These are phyloP conservation scores for Sporodiniella umbellata DNA, from an alignment of 371 early-diverging fungal species.

Conservation along the genomic window DNA sequence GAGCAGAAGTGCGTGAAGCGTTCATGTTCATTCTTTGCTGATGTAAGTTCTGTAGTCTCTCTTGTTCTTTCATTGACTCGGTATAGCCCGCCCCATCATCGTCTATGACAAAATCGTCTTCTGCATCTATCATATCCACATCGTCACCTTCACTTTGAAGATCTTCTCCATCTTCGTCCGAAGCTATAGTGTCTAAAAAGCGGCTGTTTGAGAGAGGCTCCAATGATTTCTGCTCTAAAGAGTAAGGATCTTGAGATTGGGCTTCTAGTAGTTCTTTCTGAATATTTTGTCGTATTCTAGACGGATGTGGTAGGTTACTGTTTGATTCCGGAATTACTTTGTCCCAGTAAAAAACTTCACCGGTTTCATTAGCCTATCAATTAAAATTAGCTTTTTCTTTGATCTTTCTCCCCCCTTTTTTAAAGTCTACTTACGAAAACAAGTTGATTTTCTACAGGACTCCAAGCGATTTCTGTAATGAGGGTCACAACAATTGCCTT, in stretches of 20 bases:
- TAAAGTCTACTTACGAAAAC: slow-evolving; percentile 42
- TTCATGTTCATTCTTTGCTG: background rate
- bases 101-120: slow-evolving; percentile 79
- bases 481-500: slow-evolving; percentile 18
- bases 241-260: background rate
- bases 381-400: background rate
- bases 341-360: slow-evolving; percentile 42
- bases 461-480: slow-evolving; percentile 50
- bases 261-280: background rate
- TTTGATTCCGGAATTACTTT: slow-evolving; percentile 43
- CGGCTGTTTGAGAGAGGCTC: background rate
- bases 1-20: background rate
- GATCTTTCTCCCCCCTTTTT: too few species aligned
- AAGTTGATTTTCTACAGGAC: slow-evolving; percentile 49
- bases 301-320: slow-evolving; percentile 26
- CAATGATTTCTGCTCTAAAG: background rate
- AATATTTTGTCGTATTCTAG: background rate
- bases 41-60: background rate
- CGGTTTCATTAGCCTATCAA: slow-evolving; percentile 26
- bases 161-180: slow-evolving; percentile 14
- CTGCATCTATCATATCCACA: slow-evolving; percentile 21
- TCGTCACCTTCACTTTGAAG: slow-evolving; percentile 9
- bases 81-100: slow-evolving; percentile 81
- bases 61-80: slow-evolving; percentile 9
- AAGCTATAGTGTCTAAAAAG: slow-evolving; percentile 8